Evolutionary conservation across 1,139 yeast species (phyloP), one percentile per base, ranked within the genome.

Genomic region (Pichia kudriavzevii): DNA sequence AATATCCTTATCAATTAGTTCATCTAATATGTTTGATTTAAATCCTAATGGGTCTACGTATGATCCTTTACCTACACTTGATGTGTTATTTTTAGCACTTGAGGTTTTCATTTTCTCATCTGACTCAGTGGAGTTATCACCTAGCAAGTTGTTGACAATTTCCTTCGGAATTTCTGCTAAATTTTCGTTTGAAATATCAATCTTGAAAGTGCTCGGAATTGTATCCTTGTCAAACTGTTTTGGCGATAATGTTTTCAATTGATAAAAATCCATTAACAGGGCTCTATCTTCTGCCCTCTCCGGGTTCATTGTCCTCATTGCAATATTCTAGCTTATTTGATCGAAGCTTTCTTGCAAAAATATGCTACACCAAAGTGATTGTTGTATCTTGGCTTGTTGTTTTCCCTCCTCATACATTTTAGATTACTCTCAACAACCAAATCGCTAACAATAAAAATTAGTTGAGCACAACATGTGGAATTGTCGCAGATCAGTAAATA

Each of bases 21-120:
- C 64, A 21, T 64, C 59, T 11, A 65, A 53, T 28, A 78, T 64
- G 11, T 67, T 61, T 8, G 68, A 69, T 21, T 59, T 60, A 13
- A 72, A 74, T 14, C 72, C 67, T 43, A 79, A 58, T 0, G 85
- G 84, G 49, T 79, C 87, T 4, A 32, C 16, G 14, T 41, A 42
- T 16, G 35, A 36, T 8, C 36, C 38, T 34, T 19, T 32, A 14
- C n/a, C 29, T 10, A 39, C 27, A 7, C 38, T 20, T 7, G 36
- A 22, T 44, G 35, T 12, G 42, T 41, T 12, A 45, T 47, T 17
- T 42, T 24, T 30, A 43, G 49, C 7, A 44, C 24, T 32, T 7
- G 11, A 20, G 4, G 18, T 12, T 43, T 30, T 18, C 46, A 32
- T 16, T 39, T 36, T 30, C 32, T 35, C 41, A 42, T 26, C 48